These are phyloP conservation scores for Hanseniaspora singularis DNA, from an alignment of 805 yeast species.

Conservation along the genomic window DNA sequence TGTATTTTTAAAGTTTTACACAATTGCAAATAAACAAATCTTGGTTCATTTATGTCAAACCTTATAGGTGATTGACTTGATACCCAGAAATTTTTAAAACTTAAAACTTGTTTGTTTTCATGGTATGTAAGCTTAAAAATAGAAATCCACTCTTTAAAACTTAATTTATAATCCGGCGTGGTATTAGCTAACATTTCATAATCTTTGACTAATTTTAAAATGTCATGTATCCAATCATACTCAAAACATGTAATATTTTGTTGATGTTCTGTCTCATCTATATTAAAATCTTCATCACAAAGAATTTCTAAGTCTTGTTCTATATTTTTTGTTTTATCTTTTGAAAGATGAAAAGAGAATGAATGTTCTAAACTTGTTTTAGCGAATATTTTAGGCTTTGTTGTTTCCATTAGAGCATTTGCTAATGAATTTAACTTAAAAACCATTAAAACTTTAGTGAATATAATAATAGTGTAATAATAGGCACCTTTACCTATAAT, in stretches of 20 bases:
- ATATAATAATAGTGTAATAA: not conserved
- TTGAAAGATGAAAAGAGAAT: conserved; percentile 1
- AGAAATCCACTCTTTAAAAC: conserved; percentile 23
- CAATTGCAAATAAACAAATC: conserved; percentile 39
- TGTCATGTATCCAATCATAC: not conserved
- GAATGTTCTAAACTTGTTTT: not conserved
- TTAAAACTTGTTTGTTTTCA: conserved; percentile 19
- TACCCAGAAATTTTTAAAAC: conserved; percentile 43
- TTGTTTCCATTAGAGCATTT: too few species aligned
- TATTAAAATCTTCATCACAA: not conserved
- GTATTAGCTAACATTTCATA: conserved; percentile 20
- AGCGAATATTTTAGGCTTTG: not conserved
- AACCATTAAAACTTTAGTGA: too few species aligned
- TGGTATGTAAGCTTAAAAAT: conserved; percentile 17
- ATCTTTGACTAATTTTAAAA: conserved; percentile 17
- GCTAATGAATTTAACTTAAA: too few species aligned
- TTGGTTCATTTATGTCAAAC: conserved; percentile 57
- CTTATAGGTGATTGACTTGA: conserved; percentile 55
- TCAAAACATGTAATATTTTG: not conserved
- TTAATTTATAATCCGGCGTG: conserved; percentile 19
- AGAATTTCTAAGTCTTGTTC: conserved; percentile 6
- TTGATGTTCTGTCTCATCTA: not conserved
- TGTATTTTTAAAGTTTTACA: not conserved
- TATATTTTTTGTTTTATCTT: conserved; percentile 1
- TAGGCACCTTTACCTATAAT: conserved; percentile 2